Conservation (phyloP, 768 basidiomycete genomes). For the Amanita phalloides region DNA sequence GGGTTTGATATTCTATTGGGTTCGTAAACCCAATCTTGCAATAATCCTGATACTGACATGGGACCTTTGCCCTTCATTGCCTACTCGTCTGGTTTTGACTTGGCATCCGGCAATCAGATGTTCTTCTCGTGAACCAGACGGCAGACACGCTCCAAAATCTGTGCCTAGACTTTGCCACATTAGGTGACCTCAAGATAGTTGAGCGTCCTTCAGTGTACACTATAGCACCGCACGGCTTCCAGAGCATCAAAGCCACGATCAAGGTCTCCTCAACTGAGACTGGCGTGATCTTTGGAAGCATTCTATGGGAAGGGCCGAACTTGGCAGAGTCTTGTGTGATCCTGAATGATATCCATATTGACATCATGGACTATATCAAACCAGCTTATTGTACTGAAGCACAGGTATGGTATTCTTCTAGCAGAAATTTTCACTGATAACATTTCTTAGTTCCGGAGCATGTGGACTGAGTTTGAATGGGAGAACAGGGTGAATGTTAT, state of each 20-base stretch:
- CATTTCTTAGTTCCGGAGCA: constrained; percentile 69
- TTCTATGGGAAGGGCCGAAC: constrained; percentile 88
- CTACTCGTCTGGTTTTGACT: neutral
- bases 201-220: constrained; percentile 93
- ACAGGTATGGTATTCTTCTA: constrained; percentile 41
- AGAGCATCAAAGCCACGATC: constrained; percentile 97
- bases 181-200: constrained; percentile 94
- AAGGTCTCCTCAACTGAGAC: constrained; percentile 98
- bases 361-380: constrained; percentile 98
- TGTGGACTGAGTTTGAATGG: constrained; percentile 99
- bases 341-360: constrained; percentile 93
- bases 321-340: constrained; percentile 89
- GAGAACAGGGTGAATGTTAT: constrained; percentile 97
- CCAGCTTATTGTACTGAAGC: constrained; percentile 93
- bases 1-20: constrained; percentile 95
- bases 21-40: constrained; percentile 18
- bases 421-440: neutral
- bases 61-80: no score
- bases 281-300: constrained; percentile 96
- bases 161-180: constrained; percentile 92
- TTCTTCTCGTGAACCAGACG: constrained; percentile 95
- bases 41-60: neutral
- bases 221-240: constrained; percentile 93
- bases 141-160: constrained; percentile 91
- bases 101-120: constrained; percentile 39